Base-by-base conservation (phyloP, 768 basidiomycete genomes). In the Suillus tomentosus region DNA sequence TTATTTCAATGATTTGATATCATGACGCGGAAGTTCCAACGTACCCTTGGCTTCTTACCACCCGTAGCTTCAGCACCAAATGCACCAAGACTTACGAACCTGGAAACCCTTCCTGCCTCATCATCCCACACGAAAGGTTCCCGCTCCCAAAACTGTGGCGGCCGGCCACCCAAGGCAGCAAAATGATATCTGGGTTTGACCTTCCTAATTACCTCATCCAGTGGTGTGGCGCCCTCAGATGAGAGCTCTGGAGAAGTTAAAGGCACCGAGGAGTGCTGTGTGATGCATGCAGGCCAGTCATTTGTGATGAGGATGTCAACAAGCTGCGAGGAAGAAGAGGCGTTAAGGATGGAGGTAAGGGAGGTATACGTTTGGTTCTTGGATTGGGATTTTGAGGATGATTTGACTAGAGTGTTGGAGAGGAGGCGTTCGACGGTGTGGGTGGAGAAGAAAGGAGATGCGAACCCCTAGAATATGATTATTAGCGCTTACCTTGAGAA, bases 121-220 rank as follows among this genome's bases (percentile, higher is more conserved):
- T 88, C 88, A 50, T 86, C 85, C 95, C 95, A 98, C 5, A 84
- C 74, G 72, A 89, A 96, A 1, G 97, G 96, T 64, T 98, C 95
- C 60, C 96, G 81, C 74, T 99, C 97, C 95, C 96, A 99, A 74
- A 97, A 99, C 61, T 82, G 84, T 0, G 91, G 82, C 15, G 85
- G 84, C n/a, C 81, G 77, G 0, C 87, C 87, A 15, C 85, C 87
- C 10, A 81, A 81, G 57, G 85, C 84, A 24, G 90, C 85, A 72
- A 99, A 93, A 70, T 96, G 88, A 78, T 99, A 99, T 58, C 92
- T 85, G 2, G 96, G 95, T 69, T 89, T 90, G 31, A 84, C 85
- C 64, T 82, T 83, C 31, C 81, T 79, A 42, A 91, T 80, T 2
- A 89, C 75, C 45, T 91, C 88, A 66, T 90, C 87, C 6, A 92